Percentiles rank a stretch among this genome's conserved stretches.
Conservation (phyloP, 2,329 filamentous ascomycete genomes). For the Diaporthe helianthi region DNA sequence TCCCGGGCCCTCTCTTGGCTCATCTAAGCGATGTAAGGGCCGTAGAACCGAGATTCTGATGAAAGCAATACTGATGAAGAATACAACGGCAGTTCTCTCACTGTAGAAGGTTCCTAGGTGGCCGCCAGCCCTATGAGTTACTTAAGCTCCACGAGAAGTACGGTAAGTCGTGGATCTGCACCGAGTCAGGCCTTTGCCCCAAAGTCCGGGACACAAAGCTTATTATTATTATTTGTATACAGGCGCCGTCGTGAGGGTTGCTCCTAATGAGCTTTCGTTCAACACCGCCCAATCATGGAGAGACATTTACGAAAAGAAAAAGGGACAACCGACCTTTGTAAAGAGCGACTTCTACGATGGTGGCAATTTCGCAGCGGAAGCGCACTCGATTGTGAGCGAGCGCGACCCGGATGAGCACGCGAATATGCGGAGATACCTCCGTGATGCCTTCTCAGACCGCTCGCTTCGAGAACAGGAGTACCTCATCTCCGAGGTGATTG, state of each 20-base stretch:
- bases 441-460: conserved; percentile 34
- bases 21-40: conserved; percentile 1
- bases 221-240: background rate
- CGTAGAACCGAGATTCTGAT: background rate
- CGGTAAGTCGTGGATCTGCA: background rate
- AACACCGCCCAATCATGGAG: conserved; percentile 30
- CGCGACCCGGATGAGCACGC: conserved; percentile 38
- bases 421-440: conserved; percentile 39
- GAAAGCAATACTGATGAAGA: background rate
- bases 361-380: conserved; percentile 36
- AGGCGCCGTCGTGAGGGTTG: conserved; percentile 21
- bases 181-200: background rate
- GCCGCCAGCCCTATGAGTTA: conserved; percentile 25
- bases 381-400: conserved; percentile 40
- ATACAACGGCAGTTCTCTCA: background rate
- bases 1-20: conserved; percentile 3
- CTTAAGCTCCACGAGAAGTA: conserved; percentile 18
- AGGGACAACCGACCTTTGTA: conserved; percentile 31
- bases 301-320: conserved; percentile 36
- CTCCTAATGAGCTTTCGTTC: conserved; percentile 27
- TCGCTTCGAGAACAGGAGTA: conserved; percentile 21
- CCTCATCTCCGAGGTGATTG: conserved; percentile 16
- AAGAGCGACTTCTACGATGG: conserved; percentile 42
- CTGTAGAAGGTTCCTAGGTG: conserved; percentile 14
- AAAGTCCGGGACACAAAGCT: background rate